Evolutionary conservation across 23 red algal genomes (phyloP).

Genomic region (Gracilariopsis chorda): DNA sequence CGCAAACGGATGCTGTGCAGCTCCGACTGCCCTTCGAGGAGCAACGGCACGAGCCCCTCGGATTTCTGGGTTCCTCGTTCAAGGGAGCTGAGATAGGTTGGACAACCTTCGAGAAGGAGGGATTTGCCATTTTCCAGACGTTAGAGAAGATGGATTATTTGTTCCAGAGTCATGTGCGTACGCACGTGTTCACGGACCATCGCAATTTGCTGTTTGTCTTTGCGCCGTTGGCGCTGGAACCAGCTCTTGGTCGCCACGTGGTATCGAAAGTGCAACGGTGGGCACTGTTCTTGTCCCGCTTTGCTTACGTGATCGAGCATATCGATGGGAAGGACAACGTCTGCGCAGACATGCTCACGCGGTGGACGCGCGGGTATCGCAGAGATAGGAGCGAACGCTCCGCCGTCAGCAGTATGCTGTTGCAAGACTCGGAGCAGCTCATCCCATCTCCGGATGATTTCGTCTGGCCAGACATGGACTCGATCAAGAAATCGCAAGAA

Average conservation of each 20-base stretch:
- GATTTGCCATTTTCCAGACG: background rate
- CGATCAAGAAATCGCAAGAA: no score
- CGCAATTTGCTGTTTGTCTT: slow-evolving; percentile 44
- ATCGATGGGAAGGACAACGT: background rate
- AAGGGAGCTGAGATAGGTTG: background rate
- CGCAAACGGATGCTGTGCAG: background rate
- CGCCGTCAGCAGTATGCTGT: no score
- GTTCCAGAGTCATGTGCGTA: background rate
- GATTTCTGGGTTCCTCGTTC: slow-evolving; percentile 2
- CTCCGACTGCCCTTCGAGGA: background rate
- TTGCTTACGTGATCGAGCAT: slow-evolving; percentile 24
- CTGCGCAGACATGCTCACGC: background rate
- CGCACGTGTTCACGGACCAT: slow-evolving; percentile 31
- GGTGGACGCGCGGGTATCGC: background rate
- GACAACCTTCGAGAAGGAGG: slow-evolving; percentile 42
- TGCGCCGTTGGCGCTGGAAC: background rate
- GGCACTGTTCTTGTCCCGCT: background rate
- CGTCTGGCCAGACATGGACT: no score
- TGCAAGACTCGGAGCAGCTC: no score
- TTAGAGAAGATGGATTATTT: slow-evolving; percentile 7
- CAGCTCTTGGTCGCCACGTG: background rate
- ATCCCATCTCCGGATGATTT: no score
- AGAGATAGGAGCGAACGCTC: no score
- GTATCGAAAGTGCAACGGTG: slow-evolving; percentile 30
- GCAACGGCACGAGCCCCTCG: slow-evolving; percentile 16